A percentile compares a stretch with the other conserved stretches of the same genome.
Conservation (phyloP, 2,329 filamentous ascomycete species). For the Colletotrichum gigasporum region DNA sequence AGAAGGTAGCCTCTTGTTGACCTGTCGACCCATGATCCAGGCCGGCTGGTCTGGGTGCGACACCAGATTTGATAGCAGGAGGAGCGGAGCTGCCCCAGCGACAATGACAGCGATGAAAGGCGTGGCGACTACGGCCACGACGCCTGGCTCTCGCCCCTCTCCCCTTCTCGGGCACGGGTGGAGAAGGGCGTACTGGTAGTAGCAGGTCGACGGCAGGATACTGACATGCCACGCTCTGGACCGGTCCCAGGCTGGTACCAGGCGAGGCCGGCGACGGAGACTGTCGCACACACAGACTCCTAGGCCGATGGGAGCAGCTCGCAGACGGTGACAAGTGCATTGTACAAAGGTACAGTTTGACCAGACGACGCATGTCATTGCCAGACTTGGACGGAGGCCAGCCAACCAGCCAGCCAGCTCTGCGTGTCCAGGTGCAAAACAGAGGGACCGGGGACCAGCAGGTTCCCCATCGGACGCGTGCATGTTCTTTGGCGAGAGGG, state of each 20-base stretch:
- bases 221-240: slow-evolving; percentile 11
- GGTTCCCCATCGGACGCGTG: slow-evolving; percentile 20
- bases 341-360: slow-evolving; percentile 18
- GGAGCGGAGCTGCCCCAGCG: slow-evolving; percentile 6
- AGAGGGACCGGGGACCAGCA: slow-evolving; percentile 20
- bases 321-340: slow-evolving; percentile 10
- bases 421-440: neutral
- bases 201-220: slow-evolving; percentile 9
- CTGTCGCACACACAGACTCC: slow-evolving; percentile 21
- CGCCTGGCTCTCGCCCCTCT: neutral
- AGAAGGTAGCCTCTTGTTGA: slow-evolving; percentile 4
- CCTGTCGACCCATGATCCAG: slow-evolving; percentile 21
- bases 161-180: neutral
- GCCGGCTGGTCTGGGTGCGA: slow-evolving; percentile 29
- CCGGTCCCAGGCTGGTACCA: neutral
- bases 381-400: slow-evolving; percentile 7
- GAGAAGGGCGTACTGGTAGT: neutral
- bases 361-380: slow-evolving; percentile 20
- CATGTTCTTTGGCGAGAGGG: slow-evolving; percentile 27
- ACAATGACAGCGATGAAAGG: too few species aligned
- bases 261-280: neutral
- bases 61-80: slow-evolving; percentile 16
- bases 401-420: slow-evolving; percentile 16
- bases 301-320: slow-evolving; percentile 7
- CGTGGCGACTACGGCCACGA: neutral